Evolutionary conservation across 2,329 filamentous ascomycete genomes (phyloP), one percentile per base, ranked within the genome.

Genomic region (Fusarium continuum): DNA sequence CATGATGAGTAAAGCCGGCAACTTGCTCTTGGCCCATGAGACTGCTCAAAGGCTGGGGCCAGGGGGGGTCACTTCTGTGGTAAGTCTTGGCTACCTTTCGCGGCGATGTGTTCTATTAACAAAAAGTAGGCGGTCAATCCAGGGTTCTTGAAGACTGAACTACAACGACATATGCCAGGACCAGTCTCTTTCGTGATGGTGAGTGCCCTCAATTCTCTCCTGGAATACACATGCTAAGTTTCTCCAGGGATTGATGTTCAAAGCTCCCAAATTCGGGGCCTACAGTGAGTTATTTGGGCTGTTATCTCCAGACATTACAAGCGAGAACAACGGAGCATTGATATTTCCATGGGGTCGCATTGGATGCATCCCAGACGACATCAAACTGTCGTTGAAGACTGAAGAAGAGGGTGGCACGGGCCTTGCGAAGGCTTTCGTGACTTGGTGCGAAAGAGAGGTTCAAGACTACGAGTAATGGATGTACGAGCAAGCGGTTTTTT

Each of bases 271-370:
- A 9, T 65, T 57, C 23, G 65, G 64, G 13, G 57, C 64, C 31
- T 68, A 65, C 17, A 65, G 64, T 17, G 61, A 68, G 35, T 8
- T 68, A 5, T 68, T 68, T n/a, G 64, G 57, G 7, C 41, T 68
- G 10, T 20, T 65, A n/a, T 68, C 64, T 4, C 61, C 57, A 17
- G 56, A 64, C 4, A 29, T 67, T 22, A 66, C 52, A 2, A 8
- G 9, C 8, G 61, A 64, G 9, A 56, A 56, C 22, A 64, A 68
- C 8, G 55, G 61, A 8, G 16, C 44, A 6, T 61, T 65, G 9
- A 57, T 67, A 17, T 49, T 59, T 10, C 66, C 54, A 17, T 57
- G 60, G 46, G 60, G 60, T 11, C 55, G 53, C n/a, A 53, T 67
- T n/a, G 60, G 60, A 5, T 41, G 39, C 11, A 36, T 65, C 9